Evolutionary conservation across 805 yeast genomes (phyloP).

Genomic region (Cephaloascus albidus): DNA sequence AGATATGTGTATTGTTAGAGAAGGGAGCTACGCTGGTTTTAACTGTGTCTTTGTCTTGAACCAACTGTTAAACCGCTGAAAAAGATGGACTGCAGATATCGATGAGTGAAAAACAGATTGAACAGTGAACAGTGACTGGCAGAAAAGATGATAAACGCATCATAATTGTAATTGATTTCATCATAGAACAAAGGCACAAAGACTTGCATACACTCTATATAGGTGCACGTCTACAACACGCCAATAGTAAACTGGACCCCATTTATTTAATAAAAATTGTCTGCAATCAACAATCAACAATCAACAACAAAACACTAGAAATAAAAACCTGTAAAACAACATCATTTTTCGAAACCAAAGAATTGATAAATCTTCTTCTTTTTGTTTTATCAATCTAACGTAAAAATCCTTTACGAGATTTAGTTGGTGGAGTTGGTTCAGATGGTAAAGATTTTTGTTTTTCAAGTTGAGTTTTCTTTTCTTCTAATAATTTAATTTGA

Average conservation of each 20-base stretch:
- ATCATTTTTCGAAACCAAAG: background rate
- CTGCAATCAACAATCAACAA: background rate
- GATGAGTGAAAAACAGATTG: no score
- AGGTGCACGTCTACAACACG: no score
- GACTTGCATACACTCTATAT: no score
- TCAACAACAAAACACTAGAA: background rate
- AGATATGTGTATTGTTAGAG: no score
- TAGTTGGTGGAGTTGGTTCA: constrained; percentile 43
- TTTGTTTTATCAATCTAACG: constrained; percentile 28
- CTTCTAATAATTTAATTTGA: constrained; percentile 86
- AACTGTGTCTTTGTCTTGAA: no score
- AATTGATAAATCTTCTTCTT: background rate
- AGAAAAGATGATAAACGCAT: no score
- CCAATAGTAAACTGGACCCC: background rate
- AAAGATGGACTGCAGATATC: no score
- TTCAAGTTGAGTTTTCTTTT: constrained; percentile 77
- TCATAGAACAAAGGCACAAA: no score
- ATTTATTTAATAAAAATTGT: background rate
- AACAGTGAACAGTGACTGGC: no score
- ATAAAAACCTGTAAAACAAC: background rate
- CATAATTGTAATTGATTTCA: no score
- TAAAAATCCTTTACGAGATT: constrained; percentile 73
- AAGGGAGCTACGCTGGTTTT: no score
- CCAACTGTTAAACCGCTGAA: no score
- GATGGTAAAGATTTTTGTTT: constrained; percentile 41